Conservation (phyloP, 1,284 basidiomycete genomes). For the Heterobasidion irregulare region DNA sequence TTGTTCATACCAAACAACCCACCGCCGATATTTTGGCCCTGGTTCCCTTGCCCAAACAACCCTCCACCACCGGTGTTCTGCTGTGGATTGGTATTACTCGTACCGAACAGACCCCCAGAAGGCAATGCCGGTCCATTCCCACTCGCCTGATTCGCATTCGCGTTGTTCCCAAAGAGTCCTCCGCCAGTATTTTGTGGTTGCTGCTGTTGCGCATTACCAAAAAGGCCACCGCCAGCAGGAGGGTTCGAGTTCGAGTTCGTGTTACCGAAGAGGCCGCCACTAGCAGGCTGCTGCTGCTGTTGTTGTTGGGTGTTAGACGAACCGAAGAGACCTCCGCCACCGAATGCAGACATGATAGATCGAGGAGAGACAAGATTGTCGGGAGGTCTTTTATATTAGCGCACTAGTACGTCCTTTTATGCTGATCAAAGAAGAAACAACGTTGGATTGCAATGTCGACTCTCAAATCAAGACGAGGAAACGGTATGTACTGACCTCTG, state of each 20-base stretch:
- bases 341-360: slow-evolving; percentile 7
- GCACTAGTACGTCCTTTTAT: background rate
- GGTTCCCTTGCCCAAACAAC: background rate
- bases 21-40: background rate
- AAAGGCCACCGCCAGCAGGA: background rate
- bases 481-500: too few relatives aligned
- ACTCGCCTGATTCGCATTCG: background rate
- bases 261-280: slow-evolving; percentile 10
- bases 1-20: slow-evolving; percentile 4
- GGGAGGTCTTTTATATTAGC: too few relatives aligned
- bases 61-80: background rate
- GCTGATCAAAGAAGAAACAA: too few relatives aligned
- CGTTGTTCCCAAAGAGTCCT: background rate
- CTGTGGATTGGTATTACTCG: slow-evolving; percentile 2
- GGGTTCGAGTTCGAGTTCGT: background rate
- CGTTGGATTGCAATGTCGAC: too few relatives aligned
- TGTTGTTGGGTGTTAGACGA: slow-evolving; percentile 3
- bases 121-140: background rate
- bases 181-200: background rate
- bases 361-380: too few relatives aligned
- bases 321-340: slow-evolving; percentile 13
- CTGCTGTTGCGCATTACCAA: background rate
- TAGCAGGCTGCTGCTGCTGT: slow-evolving; percentile 10
- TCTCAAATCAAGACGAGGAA: too few relatives aligned
- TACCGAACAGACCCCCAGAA: slow-evolving; percentile 2